These are phyloP conservation scores for Datisca glomerata DNA, from an alignment of 306 rosid species.

Conservation along the genomic window DNA sequence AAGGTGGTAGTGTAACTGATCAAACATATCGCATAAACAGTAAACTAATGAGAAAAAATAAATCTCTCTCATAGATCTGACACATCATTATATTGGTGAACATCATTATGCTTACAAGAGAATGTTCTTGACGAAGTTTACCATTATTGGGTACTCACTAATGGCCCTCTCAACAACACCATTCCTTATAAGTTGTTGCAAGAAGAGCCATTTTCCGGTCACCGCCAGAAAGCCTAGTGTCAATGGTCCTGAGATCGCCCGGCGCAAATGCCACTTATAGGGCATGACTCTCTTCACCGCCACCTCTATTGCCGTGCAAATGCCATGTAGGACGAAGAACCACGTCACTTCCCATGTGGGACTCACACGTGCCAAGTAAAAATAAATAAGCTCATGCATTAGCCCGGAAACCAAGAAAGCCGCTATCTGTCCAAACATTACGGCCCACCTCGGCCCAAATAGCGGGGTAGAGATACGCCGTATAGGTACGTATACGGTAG, in stretches of 20 bases:
- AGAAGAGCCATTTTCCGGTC: conserved; percentile 43
- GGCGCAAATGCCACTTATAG: conserved; percentile 27
- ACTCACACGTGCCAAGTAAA: conserved; percentile 34
- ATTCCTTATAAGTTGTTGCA: conserved; percentile 44
- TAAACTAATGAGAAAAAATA: too few relatives aligned
- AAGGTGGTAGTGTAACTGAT: too few relatives aligned
- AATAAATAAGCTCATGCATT: conserved; percentile 56
- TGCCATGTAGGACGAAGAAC: conserved; percentile 53
- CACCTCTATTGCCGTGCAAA: conserved; percentile 34
- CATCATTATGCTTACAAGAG: too few relatives aligned
- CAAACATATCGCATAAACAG: too few relatives aligned
- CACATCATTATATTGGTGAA: too few relatives aligned
- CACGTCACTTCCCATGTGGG: conserved; percentile 87
- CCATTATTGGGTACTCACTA: conserved; percentile 23
- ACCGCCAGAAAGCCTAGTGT: conserved; percentile 29
- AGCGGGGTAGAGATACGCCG: neutral
- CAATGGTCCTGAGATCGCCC: conserved; percentile 20
- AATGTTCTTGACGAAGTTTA: conserved; percentile 11
- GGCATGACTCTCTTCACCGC: conserved; percentile 25
- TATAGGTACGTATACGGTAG: conserved; percentile 27
- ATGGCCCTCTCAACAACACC: conserved; percentile 28
- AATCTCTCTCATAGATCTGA: too few relatives aligned
- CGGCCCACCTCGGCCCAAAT: conserved; percentile 17
- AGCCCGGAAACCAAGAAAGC: conserved; percentile 42
- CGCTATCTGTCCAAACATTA: conserved; percentile 7